These are phyloP conservation scores for Jaapia argillacea DNA, from an alignment of 768 basidiomycete species.

Conservation along the genomic window DNA sequence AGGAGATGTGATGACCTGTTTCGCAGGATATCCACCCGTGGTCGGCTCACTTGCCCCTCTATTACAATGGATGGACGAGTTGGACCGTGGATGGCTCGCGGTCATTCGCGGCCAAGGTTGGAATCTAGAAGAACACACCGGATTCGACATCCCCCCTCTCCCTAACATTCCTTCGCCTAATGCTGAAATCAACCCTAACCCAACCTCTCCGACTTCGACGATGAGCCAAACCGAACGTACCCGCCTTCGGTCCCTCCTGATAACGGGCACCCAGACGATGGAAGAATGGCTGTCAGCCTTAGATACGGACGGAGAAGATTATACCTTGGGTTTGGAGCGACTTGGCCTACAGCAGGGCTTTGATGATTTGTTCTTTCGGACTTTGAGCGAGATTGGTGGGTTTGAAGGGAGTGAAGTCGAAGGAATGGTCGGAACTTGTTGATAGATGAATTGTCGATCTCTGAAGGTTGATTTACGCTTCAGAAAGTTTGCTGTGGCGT, in stretches of 20 bases:
- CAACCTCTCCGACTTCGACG: slow-evolving; percentile 30
- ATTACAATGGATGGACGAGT: slow-evolving; percentile 59
- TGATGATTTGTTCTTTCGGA: slow-evolving; percentile 51
- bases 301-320: slow-evolving; percentile 16
- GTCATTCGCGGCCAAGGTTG: slow-evolving; percentile 58
- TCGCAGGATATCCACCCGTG: slow-evolving; percentile 50
- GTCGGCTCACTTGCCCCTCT: slow-evolving; percentile 36
- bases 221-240: slow-evolving; percentile 65
- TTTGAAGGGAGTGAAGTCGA: slow-evolving; percentile 20
- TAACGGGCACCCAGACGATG: slow-evolving; percentile 45
- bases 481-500: too few relatives aligned
- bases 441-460: too few relatives aligned
- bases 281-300: slow-evolving; percentile 57
- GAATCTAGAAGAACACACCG: slow-evolving; percentile 29
- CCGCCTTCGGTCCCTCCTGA: slow-evolving; percentile 56
- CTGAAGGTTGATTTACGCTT: too few relatives aligned
- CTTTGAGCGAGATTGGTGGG: slow-evolving; percentile 50
- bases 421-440: slow-evolving; percentile 18
- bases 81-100: slow-evolving; percentile 67
- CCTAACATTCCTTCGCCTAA: too few relatives aligned
- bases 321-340: slow-evolving; percentile 30
- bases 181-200: slow-evolving; percentile 2
- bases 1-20: slow-evolving; percentile 48
- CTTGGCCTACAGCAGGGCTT: slow-evolving; percentile 52
- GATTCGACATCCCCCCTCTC: too few relatives aligned